Conservation (phyloP, 2,329 filamentous ascomycete species). For the Grosmannia serpens region DNA sequence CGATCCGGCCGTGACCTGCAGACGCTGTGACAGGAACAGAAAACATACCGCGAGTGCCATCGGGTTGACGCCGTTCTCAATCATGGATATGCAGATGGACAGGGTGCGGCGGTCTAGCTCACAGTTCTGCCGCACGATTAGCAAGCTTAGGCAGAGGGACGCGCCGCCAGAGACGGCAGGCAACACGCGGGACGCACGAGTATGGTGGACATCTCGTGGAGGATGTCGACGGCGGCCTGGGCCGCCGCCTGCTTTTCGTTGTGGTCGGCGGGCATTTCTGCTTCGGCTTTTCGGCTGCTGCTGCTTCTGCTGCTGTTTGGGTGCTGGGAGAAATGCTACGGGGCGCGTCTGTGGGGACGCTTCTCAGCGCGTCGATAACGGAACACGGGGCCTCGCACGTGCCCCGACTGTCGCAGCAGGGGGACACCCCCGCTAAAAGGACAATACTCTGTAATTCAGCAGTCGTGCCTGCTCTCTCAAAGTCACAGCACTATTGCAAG, state of each 20-base stretch:
- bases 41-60: conserved; percentile 77
- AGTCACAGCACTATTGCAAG: too few species aligned
- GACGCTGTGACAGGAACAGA: not conserved
- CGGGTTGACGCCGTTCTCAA: conserved; percentile 94
- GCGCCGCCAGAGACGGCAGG: not conserved
- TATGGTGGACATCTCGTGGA: conserved; percentile 78
- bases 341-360: not conserved
- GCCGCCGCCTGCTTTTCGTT: conserved; percentile 62
- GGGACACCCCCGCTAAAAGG: too few species aligned
- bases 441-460: too few species aligned
- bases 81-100: conserved; percentile 90
- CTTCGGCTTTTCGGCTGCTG: not conserved
- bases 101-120: conserved; percentile 82
- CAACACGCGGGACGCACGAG: conserved; percentile 47
- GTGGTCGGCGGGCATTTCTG: conserved; percentile 31
- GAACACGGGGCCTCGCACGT: not conserved
- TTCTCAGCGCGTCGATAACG: not conserved
- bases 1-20: not conserved
- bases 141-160: not conserved
- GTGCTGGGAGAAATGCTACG: not conserved
- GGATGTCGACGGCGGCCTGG: conserved; percentile 71
- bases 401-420: not conserved
- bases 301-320: not conserved
- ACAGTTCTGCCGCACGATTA: conserved; percentile 56
- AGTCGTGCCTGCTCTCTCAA: too few species aligned